These are phyloP conservation scores for Brettanomyces bruxellensis DNA, from an alignment of 805 yeast genomes.

Conservation along the genomic window DNA sequence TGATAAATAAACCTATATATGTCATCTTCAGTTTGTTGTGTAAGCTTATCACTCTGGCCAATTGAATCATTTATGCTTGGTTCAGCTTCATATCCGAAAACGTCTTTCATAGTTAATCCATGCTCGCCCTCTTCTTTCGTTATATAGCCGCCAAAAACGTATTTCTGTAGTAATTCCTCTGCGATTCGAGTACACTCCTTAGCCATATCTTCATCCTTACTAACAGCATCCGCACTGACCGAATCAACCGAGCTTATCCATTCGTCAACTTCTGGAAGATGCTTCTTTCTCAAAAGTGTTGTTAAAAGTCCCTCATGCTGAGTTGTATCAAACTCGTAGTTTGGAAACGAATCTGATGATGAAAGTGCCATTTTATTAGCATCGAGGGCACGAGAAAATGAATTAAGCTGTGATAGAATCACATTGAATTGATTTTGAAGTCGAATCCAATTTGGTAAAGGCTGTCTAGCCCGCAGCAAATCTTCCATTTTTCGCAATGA, in stretches of 20 bases:
- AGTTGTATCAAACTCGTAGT: constrained; percentile 75
- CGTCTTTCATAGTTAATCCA: constrained; percentile 15
- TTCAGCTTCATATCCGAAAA: constrained; percentile 4
- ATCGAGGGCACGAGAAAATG: constrained; percentile 64
- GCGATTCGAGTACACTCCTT: constrained; percentile 56
- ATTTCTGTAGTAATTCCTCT: constrained; percentile 43
- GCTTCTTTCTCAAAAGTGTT: constrained; percentile 78
- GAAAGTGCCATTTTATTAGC: constrained; percentile 50
- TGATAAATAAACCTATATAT: constrained; percentile 36
- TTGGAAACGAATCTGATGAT: constrained; percentile 72
- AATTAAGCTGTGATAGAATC: constrained; percentile 69
- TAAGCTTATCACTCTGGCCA: neutral
- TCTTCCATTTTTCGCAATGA: constrained; percentile 49
- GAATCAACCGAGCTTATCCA: constrained; percentile 49
- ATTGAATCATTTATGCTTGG: neutral
- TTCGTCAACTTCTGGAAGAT: constrained; percentile 80
- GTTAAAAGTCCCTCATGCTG: constrained; percentile 77
- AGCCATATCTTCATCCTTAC: constrained; percentile 55
- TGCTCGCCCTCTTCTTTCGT: constrained; percentile 39
- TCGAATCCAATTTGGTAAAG: constrained; percentile 45
- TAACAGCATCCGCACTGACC: constrained; percentile 19
- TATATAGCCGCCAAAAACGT: constrained; percentile 53
- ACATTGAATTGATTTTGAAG: constrained; percentile 81
- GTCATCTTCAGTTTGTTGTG: constrained; percentile 26
- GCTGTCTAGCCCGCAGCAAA: constrained; percentile 33